phyloP scores from a whole-genome alignment of 768 basidiomycete species.

The Mycena alexandri region DNA sequence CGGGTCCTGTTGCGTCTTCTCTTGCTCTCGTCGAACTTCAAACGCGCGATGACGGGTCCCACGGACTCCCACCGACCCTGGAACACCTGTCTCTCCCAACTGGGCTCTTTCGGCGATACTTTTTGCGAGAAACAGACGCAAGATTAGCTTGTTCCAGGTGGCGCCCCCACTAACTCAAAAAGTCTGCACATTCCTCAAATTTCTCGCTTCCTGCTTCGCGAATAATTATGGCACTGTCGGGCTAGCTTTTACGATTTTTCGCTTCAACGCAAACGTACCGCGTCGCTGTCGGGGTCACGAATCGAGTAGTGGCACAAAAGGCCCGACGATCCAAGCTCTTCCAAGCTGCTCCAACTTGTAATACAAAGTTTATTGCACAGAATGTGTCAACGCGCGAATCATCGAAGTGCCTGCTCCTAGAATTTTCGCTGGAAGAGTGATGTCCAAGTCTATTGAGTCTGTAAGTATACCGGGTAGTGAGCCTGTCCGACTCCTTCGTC shows the following conservation, averaged over 20 bases:
- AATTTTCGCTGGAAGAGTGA: constrained; percentile 21
- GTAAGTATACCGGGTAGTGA: constrained; percentile 4
- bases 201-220: constrained; percentile 26
- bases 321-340: constrained; percentile 25
- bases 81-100: neutral
- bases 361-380: constrained; percentile 35
- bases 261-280: constrained; percentile 7
- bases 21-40: constrained; percentile 5
- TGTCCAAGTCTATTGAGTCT: constrained; percentile 18
- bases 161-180: constrained; percentile 22
- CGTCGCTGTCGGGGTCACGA: constrained; percentile 16
- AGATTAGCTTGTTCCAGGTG: constrained; percentile 21
- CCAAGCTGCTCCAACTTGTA: neutral
- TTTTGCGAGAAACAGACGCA: constrained; percentile 12
- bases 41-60: neutral
- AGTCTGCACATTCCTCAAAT: constrained; percentile 2
- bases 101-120: neutral
- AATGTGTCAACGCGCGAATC: constrained; percentile 36
- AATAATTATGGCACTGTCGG: constrained; percentile 15
- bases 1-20: neutral
- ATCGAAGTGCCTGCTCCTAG: constrained; percentile 2
- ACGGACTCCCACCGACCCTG: no score
- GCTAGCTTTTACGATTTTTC: constrained; percentile 21
- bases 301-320: constrained; percentile 35
- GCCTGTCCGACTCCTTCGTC: constrained; percentile 29